These are phyloP conservation scores for Aspergillus piperis DNA, from an alignment of 2,329 filamentous ascomycete genomes.

Conservation along the genomic window DNA sequence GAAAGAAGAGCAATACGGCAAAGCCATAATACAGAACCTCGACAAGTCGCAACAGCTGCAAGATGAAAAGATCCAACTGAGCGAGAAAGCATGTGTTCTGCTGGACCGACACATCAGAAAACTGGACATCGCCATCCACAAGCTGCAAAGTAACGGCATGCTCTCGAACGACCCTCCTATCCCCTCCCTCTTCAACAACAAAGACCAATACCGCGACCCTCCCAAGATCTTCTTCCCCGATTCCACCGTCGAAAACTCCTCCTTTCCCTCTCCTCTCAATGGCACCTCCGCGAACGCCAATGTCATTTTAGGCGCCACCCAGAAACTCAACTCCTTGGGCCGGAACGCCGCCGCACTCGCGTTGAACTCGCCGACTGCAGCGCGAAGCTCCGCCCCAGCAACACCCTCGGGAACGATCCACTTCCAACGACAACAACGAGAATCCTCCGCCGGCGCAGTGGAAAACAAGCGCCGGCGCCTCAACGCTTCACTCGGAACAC, in stretches of 20 bases:
- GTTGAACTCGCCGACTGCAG: constrained; percentile 41
- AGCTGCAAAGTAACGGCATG: constrained; percentile 60
- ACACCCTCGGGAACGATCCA: constrained; percentile 45
- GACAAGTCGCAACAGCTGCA: constrained; percentile 60
- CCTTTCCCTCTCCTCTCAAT: constrained; percentile 52
- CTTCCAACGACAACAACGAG: constrained; percentile 53
- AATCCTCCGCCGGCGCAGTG: constrained; percentile 55
- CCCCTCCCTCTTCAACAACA: constrained; percentile 59
- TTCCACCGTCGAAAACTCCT: constrained; percentile 45
- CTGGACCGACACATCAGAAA: constrained; percentile 65
- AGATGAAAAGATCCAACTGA: constrained; percentile 62
- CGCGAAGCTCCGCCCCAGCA: constrained; percentile 47
- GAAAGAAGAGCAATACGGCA: constrained; percentile 63
- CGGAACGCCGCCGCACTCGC: constrained; percentile 38
- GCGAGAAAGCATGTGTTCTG: constrained; percentile 61
- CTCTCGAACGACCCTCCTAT: constrained; percentile 61
- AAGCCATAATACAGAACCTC: constrained; percentile 58
- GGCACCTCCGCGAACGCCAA: constrained; percentile 58
- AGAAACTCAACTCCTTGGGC: constrained; percentile 45
- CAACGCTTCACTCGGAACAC: constrained; percentile 53
- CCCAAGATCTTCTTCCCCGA: constrained; percentile 55
- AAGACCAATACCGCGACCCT: constrained; percentile 45
- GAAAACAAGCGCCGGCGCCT: constrained; percentile 62
- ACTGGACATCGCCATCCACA: constrained; percentile 62
- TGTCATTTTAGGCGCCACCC: constrained; percentile 54